Evolutionary conservation across 78 protist species (phyloP), one percentile per base, ranked within the genome.

Genomic region (Monocercomonoides exilis): DNA sequence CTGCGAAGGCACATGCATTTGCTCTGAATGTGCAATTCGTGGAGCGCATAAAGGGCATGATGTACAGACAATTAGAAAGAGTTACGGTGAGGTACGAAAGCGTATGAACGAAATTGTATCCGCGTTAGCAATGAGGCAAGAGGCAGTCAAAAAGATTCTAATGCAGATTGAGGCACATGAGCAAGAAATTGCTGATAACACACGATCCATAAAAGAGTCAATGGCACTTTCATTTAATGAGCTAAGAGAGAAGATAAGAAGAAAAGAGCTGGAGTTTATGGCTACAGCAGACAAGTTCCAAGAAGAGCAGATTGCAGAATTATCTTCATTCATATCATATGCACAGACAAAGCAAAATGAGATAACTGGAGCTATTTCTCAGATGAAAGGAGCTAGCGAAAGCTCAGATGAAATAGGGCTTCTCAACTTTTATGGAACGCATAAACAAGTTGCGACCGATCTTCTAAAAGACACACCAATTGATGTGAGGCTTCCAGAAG

Each of bases 141-240:
- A 79, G 45, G 36, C 43, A 33, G 43, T 79, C 6, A 32, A 6
- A 32, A 79, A 4, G 5, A 79, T 79, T 6, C 5, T 79, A 32
- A 79, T 4, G 6, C 82, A 41, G 11, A 79, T 79, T 41, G 82
- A 79, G 4, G 42, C 4, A 6, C 82, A 79, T 21, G 36, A 79
- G 11, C 4, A 21, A 32, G 82, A 79, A 41, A 21, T 79, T 6
- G 43, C n/a, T 33, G 82, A 79, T 5, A 79, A 79, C 82, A 79
- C 82, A 5, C 82, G 82, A 6, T 79, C 82, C 82, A 79, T 79
- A 33, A 79, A 79, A 41, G 82, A 79, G 11, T 79, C 82, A 32
- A 79, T 79, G 82, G 42, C 4, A 6, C 82, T 33, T 6, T 79
- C 82, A 6, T 32, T 79, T 41, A 79, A 79, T 41, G 82, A 79